These are phyloP conservation scores for Stephania cephalantha DNA, from an alignment of 164 flowering plant species.

Conservation along the genomic window DNA sequence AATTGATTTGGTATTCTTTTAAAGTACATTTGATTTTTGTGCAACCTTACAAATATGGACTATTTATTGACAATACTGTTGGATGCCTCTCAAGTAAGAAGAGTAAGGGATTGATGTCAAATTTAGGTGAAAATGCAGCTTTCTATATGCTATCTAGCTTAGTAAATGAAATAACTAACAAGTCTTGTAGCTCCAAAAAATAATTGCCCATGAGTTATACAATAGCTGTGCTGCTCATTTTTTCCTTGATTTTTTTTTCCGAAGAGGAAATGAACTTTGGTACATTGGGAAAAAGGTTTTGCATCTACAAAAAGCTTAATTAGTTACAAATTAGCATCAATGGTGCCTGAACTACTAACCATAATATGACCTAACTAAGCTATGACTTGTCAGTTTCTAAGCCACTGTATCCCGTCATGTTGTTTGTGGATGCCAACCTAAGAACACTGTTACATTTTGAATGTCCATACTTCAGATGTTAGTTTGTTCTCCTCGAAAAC, in stretches of 20 bases:
- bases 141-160: not conserved
- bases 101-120: not conserved
- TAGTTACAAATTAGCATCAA: no score
- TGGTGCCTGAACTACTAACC: no score
- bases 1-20: not conserved
- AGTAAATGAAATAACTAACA: not conserved
- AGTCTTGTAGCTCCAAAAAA: not conserved
- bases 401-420: no score
- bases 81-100: not conserved
- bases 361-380: no score
- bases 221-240: not conserved
- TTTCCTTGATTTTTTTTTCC: not conserved
- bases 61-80: no score
- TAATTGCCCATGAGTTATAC: not conserved
- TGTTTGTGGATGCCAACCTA: no score
- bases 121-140: not conserved
- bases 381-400: no score
- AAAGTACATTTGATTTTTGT: not conserved
- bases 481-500: no score
- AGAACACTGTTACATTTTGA: no score
- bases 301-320: no score
- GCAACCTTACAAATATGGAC: not conserved
- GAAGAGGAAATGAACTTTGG: not conserved
- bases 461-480: no score
- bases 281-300: no score